Conservation (phyloP, 164 flowering plant species). For the Platanus orientalis region DNA sequence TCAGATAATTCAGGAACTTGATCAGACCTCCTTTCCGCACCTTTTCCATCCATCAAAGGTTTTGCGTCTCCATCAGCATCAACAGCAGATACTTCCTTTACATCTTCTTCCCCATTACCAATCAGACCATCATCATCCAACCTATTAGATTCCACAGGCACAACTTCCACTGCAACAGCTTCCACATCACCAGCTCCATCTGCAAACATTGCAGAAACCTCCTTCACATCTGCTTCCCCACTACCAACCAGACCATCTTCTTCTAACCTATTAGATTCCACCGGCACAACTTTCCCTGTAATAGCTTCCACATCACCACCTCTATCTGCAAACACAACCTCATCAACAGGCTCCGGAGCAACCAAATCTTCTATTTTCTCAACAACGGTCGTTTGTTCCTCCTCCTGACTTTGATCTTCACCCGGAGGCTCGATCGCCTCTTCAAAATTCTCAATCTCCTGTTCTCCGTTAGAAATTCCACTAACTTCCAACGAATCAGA, state of each 20-base stretch:
- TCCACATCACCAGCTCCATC: conserved; percentile 20
- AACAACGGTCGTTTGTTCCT: conserved; percentile 3
- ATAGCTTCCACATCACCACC: conserved; percentile 23
- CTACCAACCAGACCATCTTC: conserved; percentile 2
- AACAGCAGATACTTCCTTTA: conserved; percentile 11
- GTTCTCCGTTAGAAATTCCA: conserved; percentile 17
- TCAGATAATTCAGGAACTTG: conserved; percentile 65
- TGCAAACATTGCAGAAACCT: too few relatives aligned
- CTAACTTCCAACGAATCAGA: conserved; percentile 9
- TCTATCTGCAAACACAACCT: conserved; percentile 6
- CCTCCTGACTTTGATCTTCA: conserved; percentile 13
- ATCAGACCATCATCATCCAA: conserved; percentile 4
- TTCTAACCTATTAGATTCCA: conserved; percentile 16
- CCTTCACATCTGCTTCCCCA: conserved; percentile 11
- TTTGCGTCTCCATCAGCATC: conserved; percentile 15
- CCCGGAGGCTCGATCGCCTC: conserved; percentile 33
- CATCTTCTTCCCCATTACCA: conserved; percentile 13
- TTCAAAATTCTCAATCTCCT: conserved; percentile 37
- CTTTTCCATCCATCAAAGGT: neutral
- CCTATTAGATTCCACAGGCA: conserved; percentile 14
- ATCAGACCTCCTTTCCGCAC: conserved; percentile 31
- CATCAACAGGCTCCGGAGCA: conserved; percentile 11
- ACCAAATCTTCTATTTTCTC: conserved; percentile 16
- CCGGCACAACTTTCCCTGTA: neutral
- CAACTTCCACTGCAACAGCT: conserved; percentile 6